These are phyloP conservation scores for Bombardia bombarda DNA, from an alignment of 495 filamentous ascomycete species.

Conservation along the genomic window DNA sequence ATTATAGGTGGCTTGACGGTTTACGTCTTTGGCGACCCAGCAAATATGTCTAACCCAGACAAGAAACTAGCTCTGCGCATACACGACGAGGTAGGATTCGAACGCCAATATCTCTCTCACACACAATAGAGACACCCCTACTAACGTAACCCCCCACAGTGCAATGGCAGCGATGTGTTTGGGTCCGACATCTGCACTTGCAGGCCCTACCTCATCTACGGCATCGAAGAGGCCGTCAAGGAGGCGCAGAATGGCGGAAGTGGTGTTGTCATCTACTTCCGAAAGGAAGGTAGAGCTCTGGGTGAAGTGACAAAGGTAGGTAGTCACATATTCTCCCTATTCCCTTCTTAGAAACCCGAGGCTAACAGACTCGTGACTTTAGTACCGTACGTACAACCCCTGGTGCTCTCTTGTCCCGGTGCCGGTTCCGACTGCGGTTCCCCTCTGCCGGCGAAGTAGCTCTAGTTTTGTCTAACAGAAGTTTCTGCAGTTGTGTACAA, in stretches of 20 bases:
- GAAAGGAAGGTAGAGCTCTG: slow-evolving; percentile 89
- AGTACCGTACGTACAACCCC: slow-evolving; percentile 38
- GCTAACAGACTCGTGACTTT: slow-evolving; percentile 18
- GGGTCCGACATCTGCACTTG: slow-evolving; percentile 98
- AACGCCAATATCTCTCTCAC: not conserved
- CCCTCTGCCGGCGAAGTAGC: not conserved
- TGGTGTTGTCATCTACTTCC: slow-evolving; percentile 98
- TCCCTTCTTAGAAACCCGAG: slow-evolving; percentile 1
- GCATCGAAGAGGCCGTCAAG: slow-evolving; percentile 92
- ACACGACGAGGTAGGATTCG: slow-evolving; percentile 65
- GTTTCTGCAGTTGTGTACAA: slow-evolving; percentile 73
- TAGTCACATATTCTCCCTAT: not conserved
- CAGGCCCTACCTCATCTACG: slow-evolving; percentile 92
- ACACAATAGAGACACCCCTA: not conserved
- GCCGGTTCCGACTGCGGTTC: not conserved
- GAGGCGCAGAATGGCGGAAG: slow-evolving; percentile 92
- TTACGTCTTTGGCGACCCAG: slow-evolving; percentile 93
- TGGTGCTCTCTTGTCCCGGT: not conserved
- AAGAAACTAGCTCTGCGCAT: slow-evolving; percentile 81
- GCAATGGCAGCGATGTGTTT: slow-evolving; percentile 97
- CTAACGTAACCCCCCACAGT: slow-evolving; percentile 29
- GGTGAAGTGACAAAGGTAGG: slow-evolving; percentile 93
- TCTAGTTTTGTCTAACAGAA: slow-evolving; percentile 21
- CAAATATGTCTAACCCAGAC: slow-evolving; percentile 83
- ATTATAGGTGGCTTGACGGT: slow-evolving; percentile 86